Conservation (phyloP, 768 basidiomycete genomes). For the Mycena alexandri region DNA sequence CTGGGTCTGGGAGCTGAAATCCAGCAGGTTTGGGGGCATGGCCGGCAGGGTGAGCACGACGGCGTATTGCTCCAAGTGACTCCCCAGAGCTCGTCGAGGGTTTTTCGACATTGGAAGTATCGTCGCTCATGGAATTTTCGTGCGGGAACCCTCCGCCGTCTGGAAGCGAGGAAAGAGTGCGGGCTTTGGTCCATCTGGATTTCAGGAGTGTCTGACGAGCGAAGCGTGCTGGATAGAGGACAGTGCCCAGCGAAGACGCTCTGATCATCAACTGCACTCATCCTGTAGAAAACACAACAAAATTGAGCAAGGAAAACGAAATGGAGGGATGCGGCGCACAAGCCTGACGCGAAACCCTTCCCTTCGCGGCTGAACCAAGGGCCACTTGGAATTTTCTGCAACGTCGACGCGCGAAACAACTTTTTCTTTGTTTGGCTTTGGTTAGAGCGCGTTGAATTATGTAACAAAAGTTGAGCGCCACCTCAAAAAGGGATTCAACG, state of each 20-base stretch:
- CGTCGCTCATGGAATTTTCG: background rate
- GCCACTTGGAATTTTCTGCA: slow-evolving; percentile 3
- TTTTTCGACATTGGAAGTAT: slow-evolving; percentile 15
- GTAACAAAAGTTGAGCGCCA: no score
- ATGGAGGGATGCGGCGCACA: slow-evolving; percentile 18
- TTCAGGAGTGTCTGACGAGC: slow-evolving; percentile 27
- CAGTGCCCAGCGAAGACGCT: slow-evolving; percentile 84
- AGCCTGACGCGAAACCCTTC: slow-evolving; percentile 30
- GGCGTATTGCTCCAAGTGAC: background rate
- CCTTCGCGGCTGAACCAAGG: slow-evolving; percentile 12
- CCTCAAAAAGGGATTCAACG: no score
- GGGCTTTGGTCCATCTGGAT: slow-evolving; percentile 35
- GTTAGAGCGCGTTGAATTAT: slow-evolving; percentile 15
- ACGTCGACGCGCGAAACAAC: slow-evolving; percentile 18
- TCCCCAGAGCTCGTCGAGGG: slow-evolving; percentile 22
- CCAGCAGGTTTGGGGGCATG: background rate
- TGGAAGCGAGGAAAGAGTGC: slow-evolving; percentile 26
- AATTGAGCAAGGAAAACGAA: slow-evolving; percentile 8
- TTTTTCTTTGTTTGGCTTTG: slow-evolving; percentile 11
- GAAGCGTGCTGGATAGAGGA: slow-evolving; percentile 51
- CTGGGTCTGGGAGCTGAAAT: slow-evolving; percentile 31
- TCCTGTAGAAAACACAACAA: slow-evolving; percentile 57
- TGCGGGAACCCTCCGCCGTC: slow-evolving; percentile 22
- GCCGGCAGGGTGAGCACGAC: background rate
- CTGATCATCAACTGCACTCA: slow-evolving; percentile 90